Evolutionary conservation across 2,329 filamentous ascomycete genomes (phyloP).

Genomic region (Gaeumannomyces sp.): DNA sequence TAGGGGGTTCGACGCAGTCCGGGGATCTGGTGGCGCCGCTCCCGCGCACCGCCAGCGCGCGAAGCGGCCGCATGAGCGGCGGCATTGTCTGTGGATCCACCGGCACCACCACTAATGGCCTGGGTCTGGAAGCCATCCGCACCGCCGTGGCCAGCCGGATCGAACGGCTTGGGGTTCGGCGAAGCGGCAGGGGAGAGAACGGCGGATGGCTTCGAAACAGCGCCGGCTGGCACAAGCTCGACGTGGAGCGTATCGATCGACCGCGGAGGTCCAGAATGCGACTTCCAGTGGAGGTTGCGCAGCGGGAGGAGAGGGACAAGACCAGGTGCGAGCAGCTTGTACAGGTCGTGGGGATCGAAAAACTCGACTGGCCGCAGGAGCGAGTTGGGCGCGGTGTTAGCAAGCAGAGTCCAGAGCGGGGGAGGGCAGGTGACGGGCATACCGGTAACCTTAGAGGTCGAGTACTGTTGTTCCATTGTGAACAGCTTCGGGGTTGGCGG

Average conservation of each 20-base stretch:
- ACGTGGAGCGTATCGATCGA: conserved; percentile 92
- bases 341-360: conserved; percentile 86
- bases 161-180: conserved; percentile 22
- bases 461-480: conserved; percentile 60
- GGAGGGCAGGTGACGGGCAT: conserved; percentile 15
- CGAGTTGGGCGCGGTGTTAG: conserved; percentile 13
- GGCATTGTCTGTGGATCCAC: conserved; percentile 31
- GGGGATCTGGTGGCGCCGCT: conserved; percentile 87
- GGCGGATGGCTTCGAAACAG: conserved; percentile 33
- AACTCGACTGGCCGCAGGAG: conserved; percentile 67
- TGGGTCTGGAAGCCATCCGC: conserved; percentile 57
- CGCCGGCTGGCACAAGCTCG: conserved; percentile 65
- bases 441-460: conserved; percentile 75
- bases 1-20: conserved; percentile 90
- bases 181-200: conserved; percentile 29
- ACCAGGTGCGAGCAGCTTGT: conserved; percentile 71
- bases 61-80: conserved; percentile 27
- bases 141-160: conserved; percentile 28
- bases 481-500: conserved; percentile 19
- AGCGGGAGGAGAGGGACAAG: conserved; percentile 75
- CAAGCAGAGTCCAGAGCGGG: not conserved
- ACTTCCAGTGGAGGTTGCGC: conserved; percentile 94
- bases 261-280: conserved; percentile 79
- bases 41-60: conserved; percentile 31
- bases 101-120: conserved; percentile 34